Evolutionary conservation across 345 rosid genomes (phyloP).

Genomic region (Adansonia digitata): DNA sequence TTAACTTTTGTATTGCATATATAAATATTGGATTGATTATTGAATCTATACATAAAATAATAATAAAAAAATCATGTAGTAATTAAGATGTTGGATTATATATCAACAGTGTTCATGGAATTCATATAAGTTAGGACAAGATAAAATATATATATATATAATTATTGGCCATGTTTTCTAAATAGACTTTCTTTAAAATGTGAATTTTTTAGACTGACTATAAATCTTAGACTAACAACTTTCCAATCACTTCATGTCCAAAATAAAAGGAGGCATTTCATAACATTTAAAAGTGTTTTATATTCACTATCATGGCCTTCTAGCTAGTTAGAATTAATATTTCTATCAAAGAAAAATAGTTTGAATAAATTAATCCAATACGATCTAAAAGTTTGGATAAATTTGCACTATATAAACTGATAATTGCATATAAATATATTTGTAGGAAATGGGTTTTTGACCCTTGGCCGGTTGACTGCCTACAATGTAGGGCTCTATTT

Average conservation of each 20-base stretch:
- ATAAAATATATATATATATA: too few species aligned
- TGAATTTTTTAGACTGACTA: background rate
- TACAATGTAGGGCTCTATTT: background rate
- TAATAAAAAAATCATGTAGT: too few species aligned
- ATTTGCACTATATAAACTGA: background rate
- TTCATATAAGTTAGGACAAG: background rate
- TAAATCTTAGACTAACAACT: background rate
- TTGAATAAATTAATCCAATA: background rate
- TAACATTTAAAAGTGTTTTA: background rate
- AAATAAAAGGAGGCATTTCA: background rate
- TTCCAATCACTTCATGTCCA: background rate
- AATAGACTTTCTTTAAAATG: background rate
- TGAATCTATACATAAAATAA: too few species aligned
- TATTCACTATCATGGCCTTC: background rate
- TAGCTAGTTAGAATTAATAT: background rate
- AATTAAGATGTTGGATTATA: background rate
- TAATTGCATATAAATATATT: background rate
- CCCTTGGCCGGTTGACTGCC: background rate
- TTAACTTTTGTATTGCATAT: too few species aligned
- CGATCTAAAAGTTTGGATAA: background rate
- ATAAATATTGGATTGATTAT: background rate
- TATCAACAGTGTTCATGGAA: background rate
- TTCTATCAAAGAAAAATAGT: background rate
- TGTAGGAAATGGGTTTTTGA: slow-evolving; percentile 7
- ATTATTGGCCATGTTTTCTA: background rate